phyloP scores from a whole-genome alignment of 139 green algal species.

The Medakamo hakoo region DNA sequence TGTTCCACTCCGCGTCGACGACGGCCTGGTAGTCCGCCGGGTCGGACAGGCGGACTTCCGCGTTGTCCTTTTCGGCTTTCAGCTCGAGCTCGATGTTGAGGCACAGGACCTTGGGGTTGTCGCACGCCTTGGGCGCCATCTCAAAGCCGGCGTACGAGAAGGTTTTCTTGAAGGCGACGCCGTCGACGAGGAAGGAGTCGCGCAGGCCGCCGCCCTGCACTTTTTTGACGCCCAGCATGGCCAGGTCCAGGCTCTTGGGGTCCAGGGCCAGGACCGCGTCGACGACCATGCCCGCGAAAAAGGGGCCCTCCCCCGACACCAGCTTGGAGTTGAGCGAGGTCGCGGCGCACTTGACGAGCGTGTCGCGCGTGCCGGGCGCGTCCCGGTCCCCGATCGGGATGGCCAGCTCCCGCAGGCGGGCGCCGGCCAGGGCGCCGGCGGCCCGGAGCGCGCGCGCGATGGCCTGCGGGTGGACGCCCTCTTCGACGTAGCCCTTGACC shows the following conservation, averaged over 20 bases:
- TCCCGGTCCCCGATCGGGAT: slow-evolving; percentile 58
- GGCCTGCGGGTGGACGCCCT: slow-evolving; percentile 87
- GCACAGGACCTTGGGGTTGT: slow-evolving; percentile 81
- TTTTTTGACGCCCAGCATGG: slow-evolving; percentile 93
- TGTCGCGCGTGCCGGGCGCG: slow-evolving; percentile 50
- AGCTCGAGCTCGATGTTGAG: slow-evolving; percentile 99
- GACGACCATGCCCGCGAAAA: slow-evolving; percentile 94
- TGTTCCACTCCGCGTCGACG: slow-evolving; percentile 98
- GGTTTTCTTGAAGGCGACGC: slow-evolving; percentile 99
- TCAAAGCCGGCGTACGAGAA: slow-evolving; percentile 98
- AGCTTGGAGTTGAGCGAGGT: slow-evolving; percentile 95
- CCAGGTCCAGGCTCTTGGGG: slow-evolving; percentile 58
- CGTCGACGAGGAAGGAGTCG: slow-evolving; percentile 93
- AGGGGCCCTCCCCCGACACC: slow-evolving; percentile 89
- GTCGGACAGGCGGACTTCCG: slow-evolving; percentile 84
- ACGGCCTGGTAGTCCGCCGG: slow-evolving; percentile 91
- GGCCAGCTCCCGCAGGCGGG: slow-evolving; percentile 52
- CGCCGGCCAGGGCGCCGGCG: slow-evolving; percentile 62
- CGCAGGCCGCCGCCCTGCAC: slow-evolving; percentile 80
- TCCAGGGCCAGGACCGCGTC: slow-evolving; percentile 80
- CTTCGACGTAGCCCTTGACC: slow-evolving; percentile 88
- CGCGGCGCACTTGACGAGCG: slow-evolving; percentile 87
- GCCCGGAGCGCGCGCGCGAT: slow-evolving; percentile 77
- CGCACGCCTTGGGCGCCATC: slow-evolving; percentile 87
- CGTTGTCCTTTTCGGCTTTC: slow-evolving; percentile 96